These are phyloP conservation scores for Mycena venus DNA, from an alignment of 768 basidiomycete species.

Conservation along the genomic window DNA sequence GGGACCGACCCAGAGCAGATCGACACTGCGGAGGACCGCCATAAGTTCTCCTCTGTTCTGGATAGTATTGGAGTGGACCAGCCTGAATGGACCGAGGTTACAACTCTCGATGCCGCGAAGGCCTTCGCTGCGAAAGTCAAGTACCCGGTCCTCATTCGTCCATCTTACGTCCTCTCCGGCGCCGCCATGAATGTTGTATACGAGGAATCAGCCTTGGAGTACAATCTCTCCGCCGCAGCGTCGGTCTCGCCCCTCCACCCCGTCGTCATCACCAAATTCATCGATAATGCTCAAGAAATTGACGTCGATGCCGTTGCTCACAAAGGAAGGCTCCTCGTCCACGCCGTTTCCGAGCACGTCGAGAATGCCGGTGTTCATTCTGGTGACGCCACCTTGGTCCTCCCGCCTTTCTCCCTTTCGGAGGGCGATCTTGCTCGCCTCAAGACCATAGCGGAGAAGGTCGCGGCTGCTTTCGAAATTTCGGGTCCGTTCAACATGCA, in stretches of 20 bases:
- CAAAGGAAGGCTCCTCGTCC: constrained; percentile 91
- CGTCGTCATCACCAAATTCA: constrained; percentile 99
- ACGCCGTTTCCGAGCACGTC: constrained; percentile 98
- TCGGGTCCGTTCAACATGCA: constrained; percentile 99
- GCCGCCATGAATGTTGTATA: constrained; percentile 99
- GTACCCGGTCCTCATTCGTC: constrained; percentile 98
- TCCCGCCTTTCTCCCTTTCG: constrained; percentile 90
- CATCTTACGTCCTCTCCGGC: constrained; percentile 98
- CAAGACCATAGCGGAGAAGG: constrained; percentile 95
- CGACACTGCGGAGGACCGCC: constrained; percentile 97
- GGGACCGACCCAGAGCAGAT: constrained; percentile 97
- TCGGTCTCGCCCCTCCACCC: constrained; percentile 97
- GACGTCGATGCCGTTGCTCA: constrained; percentile 98
- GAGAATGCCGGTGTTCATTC: constrained; percentile 99
- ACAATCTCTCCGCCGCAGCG: constrained; percentile 97
- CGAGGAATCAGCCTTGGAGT: constrained; percentile 89
- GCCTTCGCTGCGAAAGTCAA: constrained; percentile 89
- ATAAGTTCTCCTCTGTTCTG: constrained; percentile 98
- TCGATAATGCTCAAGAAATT: constrained; percentile 97
- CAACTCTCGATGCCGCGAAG: constrained; percentile 90
- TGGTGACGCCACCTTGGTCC: constrained; percentile 96
- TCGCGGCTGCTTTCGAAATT: constrained; percentile 94
- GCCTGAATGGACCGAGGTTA: constrained; percentile 95
- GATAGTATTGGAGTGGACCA: constrained; percentile 97
- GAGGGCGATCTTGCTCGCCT: constrained; percentile 85